Conservation (phyloP, 192 early-diverging fungal species). For the Ambispora gerdemannii region DNA sequence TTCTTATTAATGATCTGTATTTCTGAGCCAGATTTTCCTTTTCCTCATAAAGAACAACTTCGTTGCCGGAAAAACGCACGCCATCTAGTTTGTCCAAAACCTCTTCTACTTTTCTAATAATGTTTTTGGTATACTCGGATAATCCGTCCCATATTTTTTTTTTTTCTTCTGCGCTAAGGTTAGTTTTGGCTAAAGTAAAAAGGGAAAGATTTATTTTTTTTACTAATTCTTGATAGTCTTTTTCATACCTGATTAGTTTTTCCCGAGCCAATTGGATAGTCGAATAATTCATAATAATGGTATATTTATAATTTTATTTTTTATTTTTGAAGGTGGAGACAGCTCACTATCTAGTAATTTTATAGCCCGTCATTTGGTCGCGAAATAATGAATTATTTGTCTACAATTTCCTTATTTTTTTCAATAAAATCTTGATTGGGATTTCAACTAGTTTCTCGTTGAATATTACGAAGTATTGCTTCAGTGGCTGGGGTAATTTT, state of each 20-base stretch:
- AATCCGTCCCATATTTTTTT: slow-evolving; percentile 2
- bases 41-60: slow-evolving; percentile 7
- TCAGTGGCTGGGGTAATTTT: neutral
- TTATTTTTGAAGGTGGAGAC: neutral
- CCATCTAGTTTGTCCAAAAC: neutral
- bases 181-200: neutral
- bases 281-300: slow-evolving; percentile 10
- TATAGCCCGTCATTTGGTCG: too few relatives aligned
- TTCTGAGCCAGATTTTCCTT: neutral
- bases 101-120: slow-evolving; percentile 13
- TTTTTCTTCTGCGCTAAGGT: neutral
- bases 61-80: slow-evolving; percentile 13
- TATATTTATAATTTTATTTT: neutral
- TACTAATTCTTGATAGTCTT: slow-evolving; percentile 16
- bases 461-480: neutral
- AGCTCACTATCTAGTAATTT: neutral
- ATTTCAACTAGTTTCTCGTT: slow-evolving; percentile 9
- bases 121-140: neutral
- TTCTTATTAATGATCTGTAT: neutral
- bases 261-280: slow-evolving; percentile 15
- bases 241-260: slow-evolving; percentile 6
- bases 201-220: slow-evolving; percentile 21
- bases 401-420: neutral
- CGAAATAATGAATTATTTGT: too few relatives aligned
- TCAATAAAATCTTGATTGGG: neutral